Conservation (phyloP, 306 rosid species). For the Corylus heterophylla region DNA sequence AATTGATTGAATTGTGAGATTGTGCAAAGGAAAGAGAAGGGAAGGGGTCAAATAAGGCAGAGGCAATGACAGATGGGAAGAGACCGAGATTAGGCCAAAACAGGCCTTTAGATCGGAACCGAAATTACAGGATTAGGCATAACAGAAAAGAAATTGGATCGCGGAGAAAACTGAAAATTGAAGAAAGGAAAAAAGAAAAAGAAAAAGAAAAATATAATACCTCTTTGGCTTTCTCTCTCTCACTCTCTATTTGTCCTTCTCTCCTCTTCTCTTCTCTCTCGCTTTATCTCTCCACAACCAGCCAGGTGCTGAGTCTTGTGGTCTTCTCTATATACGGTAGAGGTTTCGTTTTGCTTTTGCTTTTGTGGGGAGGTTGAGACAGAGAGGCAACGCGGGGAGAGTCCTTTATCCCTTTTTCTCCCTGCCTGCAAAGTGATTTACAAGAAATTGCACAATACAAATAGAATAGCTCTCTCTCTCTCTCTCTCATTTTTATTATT, state of each 20-base stretch:
- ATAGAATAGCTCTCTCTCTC: too few relatives aligned
- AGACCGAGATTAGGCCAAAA: conserved; percentile 10
- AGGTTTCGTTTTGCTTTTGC: background rate
- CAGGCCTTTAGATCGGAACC: conserved; percentile 30
- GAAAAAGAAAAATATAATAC: background rate
- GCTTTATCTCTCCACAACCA: background rate
- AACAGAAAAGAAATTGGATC: conserved; percentile 1
- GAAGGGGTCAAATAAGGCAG: conserved; percentile 1
- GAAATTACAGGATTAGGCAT: conserved; percentile 23
- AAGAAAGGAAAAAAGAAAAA: background rate
- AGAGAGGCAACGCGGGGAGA: conserved; percentile 10
- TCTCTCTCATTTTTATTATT: too few relatives aligned
- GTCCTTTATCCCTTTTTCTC: background rate
- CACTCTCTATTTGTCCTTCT: background rate
- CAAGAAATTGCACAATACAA: too few relatives aligned
- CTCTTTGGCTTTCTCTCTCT: background rate
- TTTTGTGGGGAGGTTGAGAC: background rate
- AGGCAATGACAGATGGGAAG: conserved; percentile 10
- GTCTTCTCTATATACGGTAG: background rate
- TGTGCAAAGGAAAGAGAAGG: background rate
- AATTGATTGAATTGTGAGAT: background rate
- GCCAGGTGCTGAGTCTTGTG: background rate
- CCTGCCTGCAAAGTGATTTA: background rate
- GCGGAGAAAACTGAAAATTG: background rate
- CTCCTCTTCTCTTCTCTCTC: background rate